Percentiles rank a stretch among this genome's conserved stretches.
These are phyloP conservation scores for Pestalotiopsis sp. DNA, from an alignment of 2,329 filamentous ascomycete species.

Conservation along the genomic window DNA sequence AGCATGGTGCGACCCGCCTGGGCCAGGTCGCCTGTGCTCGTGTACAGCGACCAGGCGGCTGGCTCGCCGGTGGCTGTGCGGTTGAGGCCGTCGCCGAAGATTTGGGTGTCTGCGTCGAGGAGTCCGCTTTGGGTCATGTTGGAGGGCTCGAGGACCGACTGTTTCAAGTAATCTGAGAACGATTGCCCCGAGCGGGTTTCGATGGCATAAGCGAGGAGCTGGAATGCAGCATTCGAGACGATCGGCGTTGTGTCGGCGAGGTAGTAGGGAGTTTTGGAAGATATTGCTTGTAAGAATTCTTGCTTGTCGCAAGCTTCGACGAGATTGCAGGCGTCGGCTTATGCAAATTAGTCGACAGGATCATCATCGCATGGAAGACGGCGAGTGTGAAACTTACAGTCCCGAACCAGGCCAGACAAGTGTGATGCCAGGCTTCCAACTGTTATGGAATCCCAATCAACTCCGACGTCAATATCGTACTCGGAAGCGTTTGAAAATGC, in stretches of 20 bases:
- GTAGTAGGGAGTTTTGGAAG: slow-evolving; percentile 19
- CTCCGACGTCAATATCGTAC: slow-evolving; percentile 10
- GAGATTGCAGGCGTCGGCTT: slow-evolving; percentile 3
- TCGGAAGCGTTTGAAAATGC: not conserved
- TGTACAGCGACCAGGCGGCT: slow-evolving; percentile 22
- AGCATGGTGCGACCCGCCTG: slow-evolving; percentile 24
- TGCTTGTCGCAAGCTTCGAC: not conserved
- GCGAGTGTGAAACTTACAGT: slow-evolving; percentile 16
- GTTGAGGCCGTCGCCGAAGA: slow-evolving; percentile 20
- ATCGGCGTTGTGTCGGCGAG: slow-evolving; percentile 27
- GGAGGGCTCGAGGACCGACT: slow-evolving; percentile 20
- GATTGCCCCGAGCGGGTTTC: not conserved
- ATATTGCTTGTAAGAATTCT: slow-evolving; percentile 20
- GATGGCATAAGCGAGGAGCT: slow-evolving; percentile 27
- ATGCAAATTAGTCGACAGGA: no score
- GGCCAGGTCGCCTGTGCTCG: slow-evolving; percentile 24
- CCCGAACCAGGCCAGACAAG: slow-evolving; percentile 25
- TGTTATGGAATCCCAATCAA: slow-evolving; percentile 25
- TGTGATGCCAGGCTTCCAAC: slow-evolving; percentile 26
- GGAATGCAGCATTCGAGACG: slow-evolving; percentile 28
- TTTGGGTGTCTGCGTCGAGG: slow-evolving; percentile 1
- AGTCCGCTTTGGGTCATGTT: slow-evolving; percentile 21
- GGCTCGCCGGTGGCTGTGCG: slow-evolving; percentile 20
- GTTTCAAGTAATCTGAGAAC: slow-evolving; percentile 14
- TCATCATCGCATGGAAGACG: no score